Evolutionary conservation across 2,329 filamentous ascomycete genomes (phyloP), one percentile per base, ranked within the genome.

Genomic region (Calonectria pseudoturangicola): DNA sequence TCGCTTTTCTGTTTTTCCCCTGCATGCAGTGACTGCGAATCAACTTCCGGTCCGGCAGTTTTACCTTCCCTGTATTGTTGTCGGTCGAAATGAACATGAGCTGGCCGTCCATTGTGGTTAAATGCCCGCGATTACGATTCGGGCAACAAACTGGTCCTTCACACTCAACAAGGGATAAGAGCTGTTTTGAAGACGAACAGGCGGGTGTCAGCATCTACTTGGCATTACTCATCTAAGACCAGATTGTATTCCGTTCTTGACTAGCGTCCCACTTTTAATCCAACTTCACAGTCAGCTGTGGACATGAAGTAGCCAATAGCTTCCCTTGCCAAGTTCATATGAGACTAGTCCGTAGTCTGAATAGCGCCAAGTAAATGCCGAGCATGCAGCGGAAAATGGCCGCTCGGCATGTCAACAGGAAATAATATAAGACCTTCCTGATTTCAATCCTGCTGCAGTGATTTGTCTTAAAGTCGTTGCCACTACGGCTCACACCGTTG

Each of bases 231-330:
- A 47, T 18, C 43, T 30, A 21, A 21, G 28, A 30, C 50, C 27
- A 54, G 50, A 54, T 54, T 54, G 50, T 54, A 54, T 54, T 54
- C 50, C 18, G 28, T 33, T 54, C 33, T 54, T 8, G 27, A 33
- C 27, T 54, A 54, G 50, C 50, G 50, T 54, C 50, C 28, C 50
- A 12, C 25, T 30, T 13, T 8, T 27, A 2, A 33, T 54, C 30
- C 9, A 33, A 33, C 30, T 36, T 10, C 1, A 36, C 10, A 13
- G 33, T 12, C 12, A 36, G 33, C 2, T 10, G 12, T 36, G 33
- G 3, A 36, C 8, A 10, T 9, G 7, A 9, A 3, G 8, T 10
- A 10, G 33, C 33, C 33, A 36, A 36, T 36, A 36, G 10, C 3
- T 36, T 33, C 21, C 5, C 5, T 36, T 9, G 33, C 8, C 7